Percentiles rank a stretch among this genome's conserved stretches.
Conservation (phyloP, 768 basidiomycete species). For the Pisolithus orientalis region DNA sequence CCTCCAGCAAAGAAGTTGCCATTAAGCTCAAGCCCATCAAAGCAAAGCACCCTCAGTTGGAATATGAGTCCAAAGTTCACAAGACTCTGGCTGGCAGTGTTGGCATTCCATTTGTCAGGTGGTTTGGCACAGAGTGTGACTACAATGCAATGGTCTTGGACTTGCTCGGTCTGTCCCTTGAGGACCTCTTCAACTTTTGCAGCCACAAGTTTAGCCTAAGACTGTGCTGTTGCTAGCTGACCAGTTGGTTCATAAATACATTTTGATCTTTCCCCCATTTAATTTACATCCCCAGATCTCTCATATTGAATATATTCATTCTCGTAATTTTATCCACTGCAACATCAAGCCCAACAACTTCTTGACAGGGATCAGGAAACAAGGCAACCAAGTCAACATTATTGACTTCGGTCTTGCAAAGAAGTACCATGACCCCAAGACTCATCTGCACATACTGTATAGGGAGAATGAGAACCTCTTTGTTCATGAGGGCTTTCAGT, state of each 20-base stretch:
- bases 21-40: too few relatives aligned
- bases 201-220: slow-evolving; percentile 95
- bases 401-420: too few relatives aligned
- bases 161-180: slow-evolving; percentile 86
- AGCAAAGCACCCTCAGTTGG: slow-evolving; percentile 40
- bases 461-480: slow-evolving; percentile 97
- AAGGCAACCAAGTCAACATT: slow-evolving; percentile 71
- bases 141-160: slow-evolving; percentile 99
- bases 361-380: slow-evolving; percentile 99
- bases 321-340: slow-evolving; percentile 94
- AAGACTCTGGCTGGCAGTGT: slow-evolving; percentile 99
- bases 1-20: too few relatives aligned
- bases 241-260: slow-evolving; percentile 32
- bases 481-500: too few relatives aligned
- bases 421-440: too few relatives aligned
- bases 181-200: slow-evolving; percentile 91
- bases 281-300: slow-evolving; percentile 62
- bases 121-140: slow-evolving; percentile 94
- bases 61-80: slow-evolving; percentile 87
- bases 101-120: slow-evolving; percentile 96
- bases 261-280: slow-evolving; percentile 34
- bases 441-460: slow-evolving; percentile 43
- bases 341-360: slow-evolving; percentile 99
- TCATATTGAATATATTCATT: slow-evolving; percentile 98
- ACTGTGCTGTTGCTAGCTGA: slow-evolving; percentile 66